These are phyloP conservation scores for Elaeagnus macrophylla DNA, from an alignment of 306 rosid species.

Conservation along the genomic window DNA sequence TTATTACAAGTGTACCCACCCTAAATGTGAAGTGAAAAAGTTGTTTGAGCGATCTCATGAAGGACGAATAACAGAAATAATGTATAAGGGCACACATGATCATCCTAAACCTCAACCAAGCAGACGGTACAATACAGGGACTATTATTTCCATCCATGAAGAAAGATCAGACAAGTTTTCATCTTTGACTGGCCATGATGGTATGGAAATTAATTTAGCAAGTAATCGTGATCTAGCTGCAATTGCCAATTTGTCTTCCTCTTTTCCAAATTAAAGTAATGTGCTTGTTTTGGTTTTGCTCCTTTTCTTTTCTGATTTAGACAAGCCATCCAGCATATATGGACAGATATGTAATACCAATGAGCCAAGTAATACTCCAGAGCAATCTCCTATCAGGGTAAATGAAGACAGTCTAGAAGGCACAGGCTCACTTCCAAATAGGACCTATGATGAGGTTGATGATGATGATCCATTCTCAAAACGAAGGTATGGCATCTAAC, in stretches of 20 bases:
- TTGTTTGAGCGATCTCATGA: conserved; percentile 88
- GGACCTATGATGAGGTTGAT: conserved; percentile 56
- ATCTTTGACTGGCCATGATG: conserved; percentile 57
- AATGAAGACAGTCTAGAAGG: conserved; percentile 56
- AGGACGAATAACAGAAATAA: conserved; percentile 88
- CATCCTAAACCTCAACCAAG: conserved; percentile 97
- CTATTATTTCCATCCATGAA: conserved; percentile 48
- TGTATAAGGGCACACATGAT: conserved; percentile 93
- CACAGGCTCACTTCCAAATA: conserved; percentile 39
- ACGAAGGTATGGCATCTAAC: conserved; percentile 52
- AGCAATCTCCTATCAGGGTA: conserved; percentile 35
- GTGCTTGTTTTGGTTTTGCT: conserved; percentile 6
- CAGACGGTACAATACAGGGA: conserved; percentile 59
- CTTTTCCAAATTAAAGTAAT: conserved; percentile 9
- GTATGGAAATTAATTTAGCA: conserved; percentile 34
- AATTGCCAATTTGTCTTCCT: background rate
- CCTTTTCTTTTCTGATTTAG: conserved; percentile 33
- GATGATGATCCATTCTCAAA: conserved; percentile 81
- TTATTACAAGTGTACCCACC: conserved; percentile 96
- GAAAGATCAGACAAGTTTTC: conserved; percentile 63
- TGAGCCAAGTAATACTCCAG: conserved; percentile 57
- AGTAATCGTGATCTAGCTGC: background rate
- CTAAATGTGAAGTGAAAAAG: conserved; percentile 96
- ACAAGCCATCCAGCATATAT: conserved; percentile 44
- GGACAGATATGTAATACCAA: conserved; percentile 45